phyloP scores from a whole-genome alignment of 73 alveolate genomes.

The Symbiodinium pilosum region DNA sequence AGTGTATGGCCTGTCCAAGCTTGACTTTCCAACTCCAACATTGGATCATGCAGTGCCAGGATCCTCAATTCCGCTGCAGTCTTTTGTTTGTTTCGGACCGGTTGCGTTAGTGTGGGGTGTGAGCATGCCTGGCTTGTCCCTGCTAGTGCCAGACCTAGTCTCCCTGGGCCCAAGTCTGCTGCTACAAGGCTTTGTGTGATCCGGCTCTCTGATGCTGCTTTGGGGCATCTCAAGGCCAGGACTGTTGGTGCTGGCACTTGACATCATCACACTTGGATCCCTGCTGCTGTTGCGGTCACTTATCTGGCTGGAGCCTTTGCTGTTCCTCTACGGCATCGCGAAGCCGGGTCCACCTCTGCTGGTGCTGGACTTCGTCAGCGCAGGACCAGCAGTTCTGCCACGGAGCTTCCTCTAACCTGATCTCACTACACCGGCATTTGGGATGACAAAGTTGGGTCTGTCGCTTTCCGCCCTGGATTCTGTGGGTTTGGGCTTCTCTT shows the following conservation, averaged over 20 bases:
- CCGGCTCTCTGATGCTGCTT: neutral
- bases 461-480: neutral
- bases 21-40: neutral
- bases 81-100: neutral
- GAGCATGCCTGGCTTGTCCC: neutral
- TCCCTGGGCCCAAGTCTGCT: constrained; percentile 2
- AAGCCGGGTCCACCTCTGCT: constrained; percentile 22
- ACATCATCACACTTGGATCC: neutral
- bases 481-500: neutral
- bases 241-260: neutral
- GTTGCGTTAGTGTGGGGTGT: neutral
- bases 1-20: constrained; percentile 8
- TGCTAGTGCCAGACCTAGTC: constrained; percentile 4
- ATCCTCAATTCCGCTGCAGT: neutral
- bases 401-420: neutral
- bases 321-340: constrained; percentile 61
- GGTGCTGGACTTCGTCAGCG: constrained; percentile 67
- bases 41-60: constrained; percentile 23
- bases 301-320: neutral
- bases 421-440: neutral
- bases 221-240: constrained; percentile 70
- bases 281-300: constrained; percentile 33
- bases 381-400: neutral
- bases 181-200: constrained; percentile 8
- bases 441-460: constrained; percentile 30